Base-by-base conservation (phyloP, 805 yeast species). In the Candida ovalis region DNA sequence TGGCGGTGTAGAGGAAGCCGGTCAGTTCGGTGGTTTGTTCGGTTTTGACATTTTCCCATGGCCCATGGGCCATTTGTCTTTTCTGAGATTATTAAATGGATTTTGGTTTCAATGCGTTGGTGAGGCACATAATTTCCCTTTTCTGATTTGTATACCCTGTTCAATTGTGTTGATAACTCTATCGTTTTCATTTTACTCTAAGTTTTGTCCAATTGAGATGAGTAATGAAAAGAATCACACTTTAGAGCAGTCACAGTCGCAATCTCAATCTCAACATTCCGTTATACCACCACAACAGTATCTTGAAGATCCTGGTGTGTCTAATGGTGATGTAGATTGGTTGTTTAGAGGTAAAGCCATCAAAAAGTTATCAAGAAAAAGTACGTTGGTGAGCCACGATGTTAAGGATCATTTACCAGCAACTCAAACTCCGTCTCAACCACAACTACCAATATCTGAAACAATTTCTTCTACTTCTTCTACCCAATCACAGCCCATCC, bases 291-390 rank as follows among this genome's bases (percentile, higher is more conserved):
- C 35, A 35, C 48, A 28, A 30, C 27, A 21, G 21, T 27, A 25
- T 4, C 43, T 62, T 27, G 59, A 60, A 28, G 67, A 62, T 33
- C 65, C 69, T 2, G 86, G 87, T 4, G 87, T 82, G 2, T 70
- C 84, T 44, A 82, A 84, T 57, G 84, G 87, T 40, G 92, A 86
- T 56, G 90, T 87, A 12, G 95, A 86, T 60, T 87, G 96, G 96
- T 70, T 87, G 24, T 86, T 86, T 61, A 73, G 89, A 57, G 91
- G 91, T n/a, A 83, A 83, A 61, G 81, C 83, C 37, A 73, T 65
- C 30, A 80, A 78, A 67, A 81, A 77, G 53, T 60, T 76, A 43
- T 68, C 76, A 37, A 77, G 76, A 54, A 75, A 72, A 54, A 60
- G 64, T 24, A 60, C 59, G 41, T 56, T 59, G 13, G 54, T 65